Conservation (phyloP, 2,329 filamentous ascomycete species). For the Colletotrichum lini region DNA sequence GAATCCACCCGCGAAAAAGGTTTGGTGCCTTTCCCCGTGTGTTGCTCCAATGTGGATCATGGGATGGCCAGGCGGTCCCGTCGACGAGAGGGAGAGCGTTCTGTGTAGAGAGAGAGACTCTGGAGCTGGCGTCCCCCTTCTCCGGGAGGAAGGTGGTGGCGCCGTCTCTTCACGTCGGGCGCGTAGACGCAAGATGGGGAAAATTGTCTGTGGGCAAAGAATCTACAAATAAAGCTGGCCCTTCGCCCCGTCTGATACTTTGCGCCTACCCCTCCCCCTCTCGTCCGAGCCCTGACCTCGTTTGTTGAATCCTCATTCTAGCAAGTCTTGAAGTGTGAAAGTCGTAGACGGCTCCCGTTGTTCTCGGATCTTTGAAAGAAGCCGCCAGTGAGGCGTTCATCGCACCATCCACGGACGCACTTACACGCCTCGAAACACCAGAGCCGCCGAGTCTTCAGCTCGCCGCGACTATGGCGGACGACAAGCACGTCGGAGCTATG, state of each 20-base stretch:
- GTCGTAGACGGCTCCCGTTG: background rate
- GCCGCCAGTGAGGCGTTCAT: background rate
- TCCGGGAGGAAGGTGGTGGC: constrained; percentile 31
- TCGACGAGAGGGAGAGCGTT: background rate
- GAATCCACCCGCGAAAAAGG: constrained; percentile 18
- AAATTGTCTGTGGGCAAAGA: constrained; percentile 3
- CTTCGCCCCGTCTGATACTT: constrained; percentile 1
- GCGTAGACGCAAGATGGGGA: constrained; percentile 11
- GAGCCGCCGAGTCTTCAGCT: background rate
- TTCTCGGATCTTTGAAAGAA: background rate
- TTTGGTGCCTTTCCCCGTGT: constrained; percentile 26
- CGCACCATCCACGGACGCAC: background rate
- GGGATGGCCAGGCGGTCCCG: background rate
- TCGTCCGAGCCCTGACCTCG: background rate
- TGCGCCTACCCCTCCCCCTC: background rate
- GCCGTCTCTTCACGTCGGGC: background rate
- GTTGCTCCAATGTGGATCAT: constrained; percentile 21
- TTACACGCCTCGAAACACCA: background rate
- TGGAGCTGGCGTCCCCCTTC: background rate
- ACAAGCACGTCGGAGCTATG: constrained; percentile 16
- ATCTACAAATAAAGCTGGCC: constrained; percentile 34
- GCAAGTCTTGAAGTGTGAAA: background rate
- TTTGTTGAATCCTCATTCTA: background rate
- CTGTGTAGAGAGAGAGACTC: background rate
- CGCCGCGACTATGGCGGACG: constrained; percentile 24